Evolutionary conservation across 75 land plant genomes (phyloP), one percentile per base, ranked within the genome.

Genomic region (Pinus taeda): DNA sequence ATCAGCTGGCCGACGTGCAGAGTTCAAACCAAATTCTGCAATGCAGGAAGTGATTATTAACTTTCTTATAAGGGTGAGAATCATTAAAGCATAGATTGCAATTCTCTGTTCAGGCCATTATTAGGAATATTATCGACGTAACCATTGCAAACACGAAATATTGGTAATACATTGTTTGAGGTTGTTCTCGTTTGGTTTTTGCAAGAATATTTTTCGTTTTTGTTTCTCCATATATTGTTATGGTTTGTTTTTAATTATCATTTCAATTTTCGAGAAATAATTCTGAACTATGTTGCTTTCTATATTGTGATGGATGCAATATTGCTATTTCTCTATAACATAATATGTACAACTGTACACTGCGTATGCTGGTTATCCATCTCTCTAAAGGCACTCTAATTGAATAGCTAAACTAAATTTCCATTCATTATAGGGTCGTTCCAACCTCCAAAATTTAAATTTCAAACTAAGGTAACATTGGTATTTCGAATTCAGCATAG

Each of bases 1-100:
- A 37, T 81, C 83, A 64, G 81, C 85, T 26, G 96, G 93, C 81
- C 83, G 91, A 76, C 98, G 95, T 91, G 98, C 93, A 77, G 98
- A 95, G 78, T 95, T 88, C 75, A 97, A 97, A 81, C 99, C 99
- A 57, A 97, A 97, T 87, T 92, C 98, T 76, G 99, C 98, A 0
- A 95, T 97, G 99, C 98, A 97, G 77, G 99, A 97, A 77, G 93
- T 93, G 96, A 93, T 97, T 29, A 97, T 97, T 64, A 97, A 93
- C 74, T 97, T 97, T 85, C 89, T 97, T 42, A 95, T 97, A 79
- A 83, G 93, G 86, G 99, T 95, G 61, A 85, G 88, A 12, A 69
- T 45, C 42, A 3, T 69, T 42, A 8, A 49, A 8, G 12, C 13
- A 42, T 37, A 37, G 42, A n/a, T 42, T 49, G 9, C 53, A 49